Base-by-base conservation (phyloP, 2,329 filamentous ascomycete genomes). In the Calonectria crousiana region DNA sequence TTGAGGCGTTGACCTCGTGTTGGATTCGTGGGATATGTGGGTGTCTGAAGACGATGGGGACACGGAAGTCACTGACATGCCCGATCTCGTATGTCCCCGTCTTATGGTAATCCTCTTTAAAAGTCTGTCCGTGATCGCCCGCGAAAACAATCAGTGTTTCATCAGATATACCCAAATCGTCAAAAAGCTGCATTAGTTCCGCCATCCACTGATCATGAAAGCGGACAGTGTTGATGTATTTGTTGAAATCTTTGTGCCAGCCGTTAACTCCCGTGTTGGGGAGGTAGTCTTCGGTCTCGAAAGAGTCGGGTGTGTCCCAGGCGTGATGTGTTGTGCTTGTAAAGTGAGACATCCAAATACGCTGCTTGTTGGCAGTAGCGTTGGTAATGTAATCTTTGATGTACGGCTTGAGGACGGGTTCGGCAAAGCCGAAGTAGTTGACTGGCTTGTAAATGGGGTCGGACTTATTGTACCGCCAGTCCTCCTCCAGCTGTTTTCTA, bases 311-410 rank as follows among this genome's bases (percentile, higher is more conserved):
- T 0, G 75, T 73, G 44, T 73, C 77, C 79, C 79, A 85, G 2
- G 83, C 80, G 62, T 85, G 84, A 60, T 85, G 84, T 1, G 82
- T 82, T 18, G 83, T 84, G 71, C 83, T 85, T 4, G 84, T 85
- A 9, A 85, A 78, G 51, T 85, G 84, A 4, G 83, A 79, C 56
- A 85, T 74, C 73, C 84, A 85, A 26, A 85, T 78, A 30, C 84
- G 81, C 71, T 85, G 81, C 56, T 84, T 81, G 51, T 82, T 82
- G 38, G 80, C 76, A 14, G 81, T 83, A 32, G 83, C 83, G 23
- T 81, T 80, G n/a, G 71, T 67, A 30, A 85, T 83, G 30, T 80
- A 82, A 34, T 85, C 83, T 8, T 78, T 75, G 1, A 85, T 78
- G 38, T 84, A 81, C 0, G 83, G 80, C 36, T 82, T 76, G 0